Conservation (phyloP, 2,329 filamentous ascomycete genomes). For the Aspergillus novoparasiticus region DNA sequence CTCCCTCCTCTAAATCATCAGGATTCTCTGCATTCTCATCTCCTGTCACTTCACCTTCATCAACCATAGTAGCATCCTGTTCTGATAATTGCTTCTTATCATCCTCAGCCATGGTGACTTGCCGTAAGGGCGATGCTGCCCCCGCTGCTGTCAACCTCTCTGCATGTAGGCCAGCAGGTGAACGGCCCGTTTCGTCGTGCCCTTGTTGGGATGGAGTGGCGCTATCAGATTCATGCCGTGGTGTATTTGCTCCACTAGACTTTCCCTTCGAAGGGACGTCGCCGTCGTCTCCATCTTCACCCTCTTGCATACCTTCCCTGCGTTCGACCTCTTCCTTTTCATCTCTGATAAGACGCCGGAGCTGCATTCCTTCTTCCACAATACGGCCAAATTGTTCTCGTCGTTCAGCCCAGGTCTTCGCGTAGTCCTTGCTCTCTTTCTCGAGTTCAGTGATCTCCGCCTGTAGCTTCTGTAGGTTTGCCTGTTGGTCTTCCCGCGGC, state of each 20-base stretch:
- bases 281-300: conserved; percentile 59
- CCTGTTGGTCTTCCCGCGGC: conserved; percentile 79
- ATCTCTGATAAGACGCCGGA: conserved; percentile 83
- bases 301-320: conserved; percentile 75
- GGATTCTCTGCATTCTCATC: conserved; percentile 38
- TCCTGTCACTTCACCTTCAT: conserved; percentile 47
- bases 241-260: conserved; percentile 52
- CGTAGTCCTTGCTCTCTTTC: conserved; percentile 79
- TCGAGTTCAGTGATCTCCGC: conserved; percentile 87
- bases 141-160: conserved; percentile 36
- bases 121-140: conserved; percentile 42
- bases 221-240: conserved; percentile 51
- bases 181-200: conserved; percentile 35
- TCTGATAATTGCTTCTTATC: conserved; percentile 42
- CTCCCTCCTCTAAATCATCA: conserved; percentile 50
- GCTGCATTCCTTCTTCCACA: conserved; percentile 85
- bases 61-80: conserved; percentile 62
- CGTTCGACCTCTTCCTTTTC: conserved; percentile 94
- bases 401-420: conserved; percentile 79
- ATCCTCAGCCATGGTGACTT: conserved; percentile 39
- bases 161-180: conserved; percentile 29
- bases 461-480: conserved; percentile 77
- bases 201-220: conserved; percentile 38
- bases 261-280: conserved; percentile 54
- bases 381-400: conserved; percentile 85